A percentile compares a stretch with the other conserved stretches of the same genome.
Conservation (phyloP, 139 green algal species). For the Bryopsis sp. region DNA sequence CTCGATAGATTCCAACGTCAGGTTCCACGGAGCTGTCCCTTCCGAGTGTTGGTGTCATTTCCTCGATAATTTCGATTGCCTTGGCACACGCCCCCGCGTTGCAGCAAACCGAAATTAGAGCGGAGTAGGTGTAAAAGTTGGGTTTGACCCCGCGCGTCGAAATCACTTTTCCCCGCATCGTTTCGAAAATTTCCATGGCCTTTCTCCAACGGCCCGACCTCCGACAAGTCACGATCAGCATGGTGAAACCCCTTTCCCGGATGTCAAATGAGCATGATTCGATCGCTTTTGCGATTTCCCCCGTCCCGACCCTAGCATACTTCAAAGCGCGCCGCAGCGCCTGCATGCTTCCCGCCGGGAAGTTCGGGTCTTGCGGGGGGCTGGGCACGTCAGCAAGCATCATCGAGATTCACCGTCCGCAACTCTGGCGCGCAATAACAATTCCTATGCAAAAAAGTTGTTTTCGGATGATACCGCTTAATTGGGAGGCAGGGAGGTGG, state of each 20-base stretch:
- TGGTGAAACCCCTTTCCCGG: conserved; percentile 10
- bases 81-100: conserved; percentile 50
- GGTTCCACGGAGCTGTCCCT: too few species aligned
- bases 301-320: background rate
- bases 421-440: too few species aligned
- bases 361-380: too few species aligned
- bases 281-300: background rate
- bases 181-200: conserved; percentile 15
- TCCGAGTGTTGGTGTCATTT: too few species aligned
- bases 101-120: conserved; percentile 47
- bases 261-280: conserved; percentile 6
- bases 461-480: too few species aligned
- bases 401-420: too few species aligned
- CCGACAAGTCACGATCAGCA: background rate
- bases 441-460: too few species aligned
- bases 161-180: conserved; percentile 3
- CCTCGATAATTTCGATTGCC: conserved; percentile 52
- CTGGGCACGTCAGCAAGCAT: too few species aligned
- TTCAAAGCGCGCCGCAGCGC: background rate
- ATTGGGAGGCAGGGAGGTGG: too few species aligned
- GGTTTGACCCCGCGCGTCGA: conserved; percentile 9
- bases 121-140: conserved; percentile 19
- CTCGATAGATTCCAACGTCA: too few species aligned
- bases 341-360: conserved; percentile 12
- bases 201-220: background rate